These are phyloP conservation scores for Jackrogersella minutella DNA, from an alignment of 495 filamentous ascomycete species.

Conservation along the genomic window DNA sequence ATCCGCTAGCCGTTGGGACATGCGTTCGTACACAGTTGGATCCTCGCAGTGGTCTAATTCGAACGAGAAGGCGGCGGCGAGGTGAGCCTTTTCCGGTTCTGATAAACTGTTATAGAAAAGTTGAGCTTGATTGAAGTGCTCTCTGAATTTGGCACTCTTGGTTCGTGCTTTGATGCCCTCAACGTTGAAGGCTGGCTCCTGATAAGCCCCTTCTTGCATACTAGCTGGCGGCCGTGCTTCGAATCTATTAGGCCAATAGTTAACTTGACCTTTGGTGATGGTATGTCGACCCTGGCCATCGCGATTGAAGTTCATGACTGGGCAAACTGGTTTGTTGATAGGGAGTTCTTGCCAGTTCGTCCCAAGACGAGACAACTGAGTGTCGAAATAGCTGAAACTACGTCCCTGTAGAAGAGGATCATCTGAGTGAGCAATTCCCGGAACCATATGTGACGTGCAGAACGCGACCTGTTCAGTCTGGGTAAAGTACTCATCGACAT, in stretches of 20 bases:
- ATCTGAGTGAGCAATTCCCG: conserved; percentile 86
- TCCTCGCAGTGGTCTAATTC: conserved; percentile 94
- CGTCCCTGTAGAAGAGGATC: conserved; percentile 85
- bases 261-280: conserved; percentile 69
- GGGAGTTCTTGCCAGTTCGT: conserved; percentile 88
- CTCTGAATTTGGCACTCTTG: conserved; percentile 78
- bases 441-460: conserved; percentile 85
- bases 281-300: conserved; percentile 72
- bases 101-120: conserved; percentile 84
- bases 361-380: conserved; percentile 82
- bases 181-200: conserved; percentile 71
- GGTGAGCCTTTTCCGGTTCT: conserved; percentile 72
- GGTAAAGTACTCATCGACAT: conserved; percentile 85
- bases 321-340: conserved; percentile 79
- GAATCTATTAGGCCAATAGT: conserved; percentile 91
- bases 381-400: conserved; percentile 90
- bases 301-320: conserved; percentile 81
- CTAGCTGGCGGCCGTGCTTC: conserved; percentile 67
- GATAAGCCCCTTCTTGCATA: conserved; percentile 68
- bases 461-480: conserved; percentile 88
- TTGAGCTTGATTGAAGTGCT: conserved; percentile 78
- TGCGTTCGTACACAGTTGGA: conserved; percentile 76
- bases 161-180: conserved; percentile 75
- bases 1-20: conserved; percentile 72
- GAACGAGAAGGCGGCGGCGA: conserved; percentile 75